Base-by-base conservation (phyloP, 257 asterid genomes). In the Capsicum rhomboideum region DNA sequence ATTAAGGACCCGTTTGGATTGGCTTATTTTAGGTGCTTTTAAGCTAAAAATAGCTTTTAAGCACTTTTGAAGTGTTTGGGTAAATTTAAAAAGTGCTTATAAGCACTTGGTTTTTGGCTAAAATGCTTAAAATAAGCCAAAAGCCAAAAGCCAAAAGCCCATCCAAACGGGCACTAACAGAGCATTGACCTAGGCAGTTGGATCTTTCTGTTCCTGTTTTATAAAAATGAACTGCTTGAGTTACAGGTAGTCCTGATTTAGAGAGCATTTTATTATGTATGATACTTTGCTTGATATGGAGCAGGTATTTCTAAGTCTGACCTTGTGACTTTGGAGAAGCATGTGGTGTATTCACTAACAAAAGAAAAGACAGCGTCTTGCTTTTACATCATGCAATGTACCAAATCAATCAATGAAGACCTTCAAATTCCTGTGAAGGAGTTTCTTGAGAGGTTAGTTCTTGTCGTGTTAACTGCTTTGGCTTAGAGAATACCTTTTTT, bases 321-420 rank as follows among this genome's bases (percentile, higher is more conserved):
- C 46, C 89, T 93, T 71, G 83, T 12, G 91, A 87, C 91, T 78
- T 83, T 94, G 91, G 97, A 92, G 91, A 84, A 83, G 88, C 90
- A 86, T 84, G 79, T 88, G 88, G 89, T 86, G n/a, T 89, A 93
- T 85, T 92, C 94, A 18, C 83, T 93, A 64, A 90, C 88, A 82
- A 89, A 90, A 88, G 90, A 86, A 84, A 91, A 90, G 83, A 85
- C 91, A 11, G 90, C 94, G 10, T 85, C 92, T 83, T 91, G 80
- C 79, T 91, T 93, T 89, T 93, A 89, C 82, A 89, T 94, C 68
- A 87, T 94, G 89, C 90, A 75, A 79, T 88, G 90, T 85, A 56
- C 86, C 14, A 83, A 83, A 79, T 66, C 93, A n/a, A 46, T 87
- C 86, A 61, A 82, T 63, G 67, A 28, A 31, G 80, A 29, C 8